Evolutionary conservation across 345 rosid genomes (phyloP), one percentile per base, ranked within the genome.

Genomic region (Pseudoturritis turrita): DNA sequence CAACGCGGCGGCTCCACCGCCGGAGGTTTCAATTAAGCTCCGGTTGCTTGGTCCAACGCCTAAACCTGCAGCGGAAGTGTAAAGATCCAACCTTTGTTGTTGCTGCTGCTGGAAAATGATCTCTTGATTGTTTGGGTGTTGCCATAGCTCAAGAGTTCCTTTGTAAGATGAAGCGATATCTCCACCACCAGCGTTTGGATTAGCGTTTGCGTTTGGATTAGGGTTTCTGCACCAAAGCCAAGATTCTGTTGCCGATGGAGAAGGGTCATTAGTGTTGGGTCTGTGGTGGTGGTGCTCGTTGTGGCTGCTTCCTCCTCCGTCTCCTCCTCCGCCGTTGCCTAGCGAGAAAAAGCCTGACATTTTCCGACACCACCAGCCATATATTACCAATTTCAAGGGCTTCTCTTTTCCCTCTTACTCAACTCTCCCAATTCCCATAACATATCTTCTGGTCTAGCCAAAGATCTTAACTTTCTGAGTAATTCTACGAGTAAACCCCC

Each of bases 331-430:
- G 43, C 72, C 41, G 46, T 79, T 77, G 37, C 85, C 82, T 89
- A 87, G 57, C 19, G 96, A 84, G 82, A 87, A 89, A 65, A 89
- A 59, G 19, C 83, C 84, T 65, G 90, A 88, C 96, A 89, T 89
- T 25, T 51, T 43, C 65, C 26, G 39, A 44, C 52, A 53, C 70
- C 57, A 75, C 58, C 36, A 61, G 74, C 79, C 79, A 75, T 75
- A 68, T 28, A 67, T 21, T 31, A 43, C 63, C 19, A 26, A 43
- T 39, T 51, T 55, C 58, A 64, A 63, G 6, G 56, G 43, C 46
- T 52, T 51, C 17, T 28, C 29, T 47, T 47, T 36, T 50, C 18
- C 31, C 12, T 29, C 9, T 18, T 29, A 25, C 40, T 40, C 33
- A 56, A 58, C 19, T 7, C 18, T 4, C 19, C 61, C 31, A 35